Conservation (phyloP, 2,329 filamentous ascomycete genomes). For the Sclerotinia spermophila region DNA sequence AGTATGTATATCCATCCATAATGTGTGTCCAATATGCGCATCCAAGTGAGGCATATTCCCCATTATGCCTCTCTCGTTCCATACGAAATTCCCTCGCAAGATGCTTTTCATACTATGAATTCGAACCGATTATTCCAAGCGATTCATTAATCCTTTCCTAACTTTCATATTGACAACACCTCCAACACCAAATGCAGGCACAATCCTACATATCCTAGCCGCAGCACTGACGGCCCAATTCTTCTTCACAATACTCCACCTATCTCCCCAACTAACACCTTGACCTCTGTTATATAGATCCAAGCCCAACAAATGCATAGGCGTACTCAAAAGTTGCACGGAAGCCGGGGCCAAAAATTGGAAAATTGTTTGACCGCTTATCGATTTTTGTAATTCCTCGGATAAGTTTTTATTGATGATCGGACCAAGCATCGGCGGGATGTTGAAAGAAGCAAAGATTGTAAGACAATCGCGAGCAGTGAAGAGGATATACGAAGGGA, state of each 20-base stretch:
- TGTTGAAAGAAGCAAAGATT: slow-evolving; percentile 88
- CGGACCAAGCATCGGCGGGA: slow-evolving; percentile 75
- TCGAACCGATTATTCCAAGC: slow-evolving; percentile 21
- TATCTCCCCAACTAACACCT: slow-evolving; percentile 50
- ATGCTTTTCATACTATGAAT: background rate
- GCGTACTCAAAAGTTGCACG: slow-evolving; percentile 76
- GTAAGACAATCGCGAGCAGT: slow-evolving; percentile 79
- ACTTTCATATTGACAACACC: slow-evolving; percentile 80
- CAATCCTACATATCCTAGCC: slow-evolving; percentile 77
- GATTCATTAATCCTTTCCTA: slow-evolving; percentile 57
- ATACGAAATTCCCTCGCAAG: background rate
- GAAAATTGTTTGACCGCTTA: slow-evolving; percentile 60
- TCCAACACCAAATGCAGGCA: slow-evolving; percentile 85
- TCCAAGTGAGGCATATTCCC: background rate
- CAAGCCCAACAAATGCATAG: slow-evolving; percentile 78
- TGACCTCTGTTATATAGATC: slow-evolving; percentile 75
- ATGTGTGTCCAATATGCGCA: background rate
- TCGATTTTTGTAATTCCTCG: slow-evolving; percentile 47
- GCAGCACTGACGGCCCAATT: slow-evolving; percentile 73
- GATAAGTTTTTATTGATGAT: slow-evolving; percentile 54
- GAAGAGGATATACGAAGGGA: slow-evolving; percentile 74
- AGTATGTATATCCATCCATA: background rate
- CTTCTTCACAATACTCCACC: slow-evolving; percentile 62
- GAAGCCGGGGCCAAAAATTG: slow-evolving; percentile 78
- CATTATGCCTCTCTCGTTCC: background rate